Evolutionary conservation across 1,284 basidiomycete species (phyloP), one percentile per base, ranked within the genome.

Genomic region (Meira miltonrushii): DNA sequence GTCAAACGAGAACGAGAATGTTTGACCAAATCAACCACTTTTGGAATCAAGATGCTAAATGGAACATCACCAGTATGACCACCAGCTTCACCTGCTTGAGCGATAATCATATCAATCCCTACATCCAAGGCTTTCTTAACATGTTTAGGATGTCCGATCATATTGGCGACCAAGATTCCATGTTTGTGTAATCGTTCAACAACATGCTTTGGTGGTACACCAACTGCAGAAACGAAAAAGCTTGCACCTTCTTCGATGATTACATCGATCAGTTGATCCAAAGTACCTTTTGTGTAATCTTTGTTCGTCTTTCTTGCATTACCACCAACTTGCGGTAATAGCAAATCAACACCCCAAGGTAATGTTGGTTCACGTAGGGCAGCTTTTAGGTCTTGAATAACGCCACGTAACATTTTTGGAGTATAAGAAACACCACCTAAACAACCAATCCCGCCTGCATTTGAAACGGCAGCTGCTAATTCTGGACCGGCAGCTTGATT

Each of bases 131-230:
- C 71, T 59, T 74, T 74, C 59, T 66, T 63, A 12, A 64, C 71
- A 60, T 73, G 71, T 62, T 71, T 71, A 55, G 71, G 71, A 59
- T 71, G 69, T 11, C 71, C 90, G 65, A 94, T 87, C 89, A 93
- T 92, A 81, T 71, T 69, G 13, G 71, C 65, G 11, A 72, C 66
- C 21, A 68, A 52, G 47, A 74, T 71, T 21, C 62, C 62, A 52
- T 62, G 62, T 17, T 43, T 58, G 57, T 74, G 71, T 2, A 74
- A 61, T 55, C 64, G 61, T 55, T 71, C 58, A 44, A 74, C 71
- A 21, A 74, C 66, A 7, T 69, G 59, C 21, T 46, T 59, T 50
- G 71, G 71, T 0, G 71, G 71, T 1, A 74, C 69, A 58, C 71
- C 71, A 49, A 74, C 71, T 21, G 71, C 71, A 8, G 66, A 70